phyloP scores from a whole-genome alignment of 106 monocot genomes.

The Platanthera zijinensis region DNA sequence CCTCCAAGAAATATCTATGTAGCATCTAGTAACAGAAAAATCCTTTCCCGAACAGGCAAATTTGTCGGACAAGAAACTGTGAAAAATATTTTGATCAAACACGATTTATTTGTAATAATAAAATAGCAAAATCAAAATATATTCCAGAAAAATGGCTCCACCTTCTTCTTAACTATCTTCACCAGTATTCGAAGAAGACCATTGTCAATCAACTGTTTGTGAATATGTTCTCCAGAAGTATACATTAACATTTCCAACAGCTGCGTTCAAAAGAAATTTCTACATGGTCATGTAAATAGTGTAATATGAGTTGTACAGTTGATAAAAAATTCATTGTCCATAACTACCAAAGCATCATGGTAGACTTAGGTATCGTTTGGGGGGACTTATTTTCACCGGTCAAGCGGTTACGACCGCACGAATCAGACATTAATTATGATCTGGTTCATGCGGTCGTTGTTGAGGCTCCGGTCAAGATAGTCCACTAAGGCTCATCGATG shows the following conservation, averaged over 20 bases:
- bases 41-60: slow-evolving; percentile 74
- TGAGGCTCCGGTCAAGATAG: no score
- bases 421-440: no score
- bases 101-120: background rate
- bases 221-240: slow-evolving; percentile 70
- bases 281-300: background rate
- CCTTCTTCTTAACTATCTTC: slow-evolving; percentile 89
- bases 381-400: no score
- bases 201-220: slow-evolving; percentile 64
- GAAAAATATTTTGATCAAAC: background rate
- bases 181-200: slow-evolving; percentile 61
- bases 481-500: no score
- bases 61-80: slow-evolving; percentile 49
- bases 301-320: background rate
- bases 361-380: no score
- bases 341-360: background rate
- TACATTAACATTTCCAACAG: slow-evolving; percentile 78
- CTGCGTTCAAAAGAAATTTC: slow-evolving; percentile 19
- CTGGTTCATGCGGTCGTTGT: no score
- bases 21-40: slow-evolving; percentile 92
- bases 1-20: slow-evolving; percentile 86
- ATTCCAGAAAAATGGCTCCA: slow-evolving; percentile 11
- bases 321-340: background rate
- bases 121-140: background rate
- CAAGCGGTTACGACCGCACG: no score